Percentiles rank a stretch among this genome's conserved stretches.
Conservation (phyloP, 176 grass and related monocot genomes). For the Microstegium vimineum region DNA sequence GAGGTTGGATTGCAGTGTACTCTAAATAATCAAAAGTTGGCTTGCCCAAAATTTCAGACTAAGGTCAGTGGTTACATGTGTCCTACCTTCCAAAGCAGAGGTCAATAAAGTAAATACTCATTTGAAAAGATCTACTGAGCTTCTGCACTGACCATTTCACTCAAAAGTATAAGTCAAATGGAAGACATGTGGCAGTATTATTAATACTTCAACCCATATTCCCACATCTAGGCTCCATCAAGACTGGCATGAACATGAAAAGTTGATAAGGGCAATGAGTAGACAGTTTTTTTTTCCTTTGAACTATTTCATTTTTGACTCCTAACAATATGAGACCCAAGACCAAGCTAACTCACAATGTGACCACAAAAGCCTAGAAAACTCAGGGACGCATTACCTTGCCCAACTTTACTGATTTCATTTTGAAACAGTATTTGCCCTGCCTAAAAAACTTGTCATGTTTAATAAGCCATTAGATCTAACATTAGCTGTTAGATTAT, state of each 20-base stretch:
- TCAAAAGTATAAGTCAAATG: not conserved
- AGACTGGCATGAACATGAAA: not conserved
- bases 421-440: not conserved
- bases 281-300: not conserved
- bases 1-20: slow-evolving; percentile 3
- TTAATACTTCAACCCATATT: not conserved
- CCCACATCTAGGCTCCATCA: not conserved
- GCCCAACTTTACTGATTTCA: not conserved
- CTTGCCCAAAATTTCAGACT: not conserved
- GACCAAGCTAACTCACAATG: not conserved
- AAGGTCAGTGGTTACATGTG: not conserved
- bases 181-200: not conserved
- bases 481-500: not conserved
- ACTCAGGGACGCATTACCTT: not conserved
- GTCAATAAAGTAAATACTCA: not conserved
- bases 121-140: not conserved
- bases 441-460: not conserved
- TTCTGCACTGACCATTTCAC: not conserved
- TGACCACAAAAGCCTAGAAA: not conserved
- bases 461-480: not conserved
- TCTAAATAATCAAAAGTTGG: not conserved
- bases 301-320: not conserved
- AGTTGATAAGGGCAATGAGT: not conserved
- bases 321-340: not conserved
- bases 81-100: not conserved